Evolutionary conservation across 306 rosid genomes (phyloP), one percentile per base, ranked within the genome.

Genomic region (Castanea mollissima): DNA sequence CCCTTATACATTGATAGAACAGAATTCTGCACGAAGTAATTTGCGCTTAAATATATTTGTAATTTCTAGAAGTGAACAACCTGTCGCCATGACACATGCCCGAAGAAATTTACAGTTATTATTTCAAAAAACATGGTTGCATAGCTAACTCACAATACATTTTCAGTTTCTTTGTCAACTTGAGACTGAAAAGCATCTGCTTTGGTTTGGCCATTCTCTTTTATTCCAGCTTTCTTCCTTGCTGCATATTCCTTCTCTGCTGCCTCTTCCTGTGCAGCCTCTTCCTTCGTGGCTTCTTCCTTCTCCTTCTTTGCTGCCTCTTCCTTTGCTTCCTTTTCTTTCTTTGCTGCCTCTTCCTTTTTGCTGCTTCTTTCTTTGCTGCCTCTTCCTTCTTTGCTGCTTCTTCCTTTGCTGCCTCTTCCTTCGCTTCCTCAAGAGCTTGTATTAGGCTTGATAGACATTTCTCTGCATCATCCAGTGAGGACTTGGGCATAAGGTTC

Each of bases 401-500:
- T 57, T 82, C 79, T 71, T 73, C 59, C 60, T 65, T 73, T 35
- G 79, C 77, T 20, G 32, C 83, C 51, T 82, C 88, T 32, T 80
- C 80, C 76, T 80, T 82, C 4, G 55, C 76, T 29, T 84, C 83
- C 82, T 89, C 80, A 41, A 94, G 93, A 25, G 91, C 90, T 59
- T 67, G 83, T 75, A 92, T 81, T 67, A 93, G 86, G 76, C 79
- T 78, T n/a, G 76, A 82, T 23, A 93, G 91, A 52, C 97, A 89
- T 67, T 77, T 90, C 11, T 85, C 88, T 38, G 87, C 82, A 85
- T 87, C 92, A 82, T 91, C 97, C 59, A 63, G 2, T 4, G 89
- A 86, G 12, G 91, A 92, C 80, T 92, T 92, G 0, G 97, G 92
- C 98, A 93, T 93, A 38, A 93, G 97, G 34, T 85, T 93, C 86